Evolutionary conservation across 1,284 basidiomycete genomes (phyloP), one percentile per base, ranked within the genome.

Genomic region (Prillingera fragicola): DNA sequence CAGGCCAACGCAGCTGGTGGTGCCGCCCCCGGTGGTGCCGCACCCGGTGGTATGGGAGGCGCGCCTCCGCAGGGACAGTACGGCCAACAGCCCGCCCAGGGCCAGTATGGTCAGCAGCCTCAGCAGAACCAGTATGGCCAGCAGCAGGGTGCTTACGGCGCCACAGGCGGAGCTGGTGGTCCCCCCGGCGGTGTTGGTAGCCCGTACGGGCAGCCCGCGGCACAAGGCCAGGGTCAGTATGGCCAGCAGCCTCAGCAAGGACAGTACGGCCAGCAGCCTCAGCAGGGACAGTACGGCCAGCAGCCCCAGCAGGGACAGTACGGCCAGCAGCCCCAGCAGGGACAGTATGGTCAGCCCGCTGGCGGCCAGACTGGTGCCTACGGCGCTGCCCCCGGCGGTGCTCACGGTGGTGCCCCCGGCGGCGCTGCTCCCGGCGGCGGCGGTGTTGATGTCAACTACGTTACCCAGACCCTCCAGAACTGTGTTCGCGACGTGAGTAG

Each of bases 401-500:
- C 50, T 29, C 47, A 56, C 18, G 40, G 44, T 10, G 48, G 51
- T 32, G 49, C 58, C 15, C 50, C 41, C 27, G 48, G 33, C 41
- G 59, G 9, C 63, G 65, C 52, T 64, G 65, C 53, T 60, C 63
- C 14, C 67, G 57, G 2, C 56, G 57, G 0, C 40, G 29, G 29
- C 29, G 29, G 29, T n/a, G n/a, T 17, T 8, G 29, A 31, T 17
- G n/a, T 31, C n/a, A 17, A 17, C 29, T 17, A 17, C 29, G 29
- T 31, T 7, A 31, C 18, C 17, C 43, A 48, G 22, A 31, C 60
- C 17, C 51, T 72, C 14, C 54, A 63, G 46, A 59, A 67, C 27
- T 70, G 68, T 55, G 70, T 74, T 25, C 59, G 63, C 48, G 73
- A 74, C 41, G 67, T 69, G 34, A 56, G 67, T 55, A 8, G 12